phyloP scores from a whole-genome alignment of 768 basidiomycete species.

The Neoboletus brunneissimus region DNA sequence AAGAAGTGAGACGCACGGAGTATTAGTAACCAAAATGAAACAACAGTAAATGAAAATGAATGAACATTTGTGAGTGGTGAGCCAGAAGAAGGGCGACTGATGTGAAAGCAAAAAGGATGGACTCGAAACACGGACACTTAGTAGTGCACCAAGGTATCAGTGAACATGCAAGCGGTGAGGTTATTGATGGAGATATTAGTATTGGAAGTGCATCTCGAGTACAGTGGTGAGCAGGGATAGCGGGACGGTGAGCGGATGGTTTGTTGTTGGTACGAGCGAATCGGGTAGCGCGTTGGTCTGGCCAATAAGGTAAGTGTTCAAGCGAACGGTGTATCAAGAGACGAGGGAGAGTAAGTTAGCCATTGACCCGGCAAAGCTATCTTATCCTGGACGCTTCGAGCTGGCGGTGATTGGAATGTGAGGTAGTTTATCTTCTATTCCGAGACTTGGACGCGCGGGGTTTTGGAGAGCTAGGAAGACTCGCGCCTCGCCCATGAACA shows the following conservation, averaged over 20 bases:
- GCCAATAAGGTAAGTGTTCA: background rate
- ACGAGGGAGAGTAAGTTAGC: background rate
- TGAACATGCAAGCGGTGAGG: background rate
- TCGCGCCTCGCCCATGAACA: constrained; percentile 75
- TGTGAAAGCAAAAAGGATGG: constrained; percentile 4
- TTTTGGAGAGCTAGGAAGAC: constrained; percentile 40
- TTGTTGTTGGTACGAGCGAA: background rate
- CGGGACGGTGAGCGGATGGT: background rate
- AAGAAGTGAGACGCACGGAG: background rate
- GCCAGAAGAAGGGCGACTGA: background rate
- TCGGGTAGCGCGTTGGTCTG: background rate
- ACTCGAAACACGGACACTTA: constrained; percentile 7
- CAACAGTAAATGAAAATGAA: constrained; percentile 2
- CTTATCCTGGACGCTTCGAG: background rate
- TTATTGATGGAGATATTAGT: constrained; percentile 1
- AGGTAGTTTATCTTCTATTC: constrained; percentile 40
- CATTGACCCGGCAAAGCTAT: background rate
- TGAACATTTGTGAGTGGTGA: background rate
- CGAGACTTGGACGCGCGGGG: constrained; percentile 56
- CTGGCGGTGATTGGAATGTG: background rate
- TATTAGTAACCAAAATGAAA: background rate
- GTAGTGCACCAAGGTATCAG: constrained; percentile 14
- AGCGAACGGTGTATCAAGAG: background rate
- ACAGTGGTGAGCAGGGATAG: constrained; percentile 11
- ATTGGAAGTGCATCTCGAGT: constrained; percentile 14